Evolutionary conservation across 306 rosid species (phyloP).

Genomic region (Vachellia collinsii): DNA sequence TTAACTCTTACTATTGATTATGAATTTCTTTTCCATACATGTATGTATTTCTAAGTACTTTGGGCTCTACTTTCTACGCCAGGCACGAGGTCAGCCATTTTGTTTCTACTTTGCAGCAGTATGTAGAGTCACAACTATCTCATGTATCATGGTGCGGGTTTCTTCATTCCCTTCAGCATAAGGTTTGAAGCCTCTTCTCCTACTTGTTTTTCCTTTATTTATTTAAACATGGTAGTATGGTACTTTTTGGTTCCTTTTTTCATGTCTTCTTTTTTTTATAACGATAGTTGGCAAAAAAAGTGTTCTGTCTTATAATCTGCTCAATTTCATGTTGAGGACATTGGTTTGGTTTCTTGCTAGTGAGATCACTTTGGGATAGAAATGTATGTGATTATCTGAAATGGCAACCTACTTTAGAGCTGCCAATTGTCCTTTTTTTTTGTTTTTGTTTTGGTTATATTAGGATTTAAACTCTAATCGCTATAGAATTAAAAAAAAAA

Average conservation of each 20-base stretch:
- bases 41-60: conserved; percentile 35
- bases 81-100: conserved; percentile 97
- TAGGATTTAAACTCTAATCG: too few relatives aligned
- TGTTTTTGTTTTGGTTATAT: too few relatives aligned
- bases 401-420: neutral
- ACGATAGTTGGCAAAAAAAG: neutral
- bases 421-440: too few relatives aligned
- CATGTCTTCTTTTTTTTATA: neutral
- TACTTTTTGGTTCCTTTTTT: conserved; percentile 13
- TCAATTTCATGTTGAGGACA: neutral
- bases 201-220: conserved; percentile 19
- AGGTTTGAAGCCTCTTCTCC: conserved; percentile 58
- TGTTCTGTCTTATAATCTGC: neutral
- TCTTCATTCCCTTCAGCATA: conserved; percentile 79
- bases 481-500: too few relatives aligned
- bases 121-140: conserved; percentile 89
- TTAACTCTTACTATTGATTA: conserved; percentile 15
- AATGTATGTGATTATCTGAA: neutral
- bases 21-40: conserved; percentile 22
- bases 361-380: neutral
- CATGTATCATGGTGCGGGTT: conserved; percentile 93
- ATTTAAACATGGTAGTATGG: conserved; percentile 19
- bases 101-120: conserved; percentile 84
- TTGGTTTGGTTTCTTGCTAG: neutral
- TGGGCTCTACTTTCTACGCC: conserved; percentile 38